Conservation (phyloP, 192 early-diverging fungal genomes). For the Coemansia sp. region DNA sequence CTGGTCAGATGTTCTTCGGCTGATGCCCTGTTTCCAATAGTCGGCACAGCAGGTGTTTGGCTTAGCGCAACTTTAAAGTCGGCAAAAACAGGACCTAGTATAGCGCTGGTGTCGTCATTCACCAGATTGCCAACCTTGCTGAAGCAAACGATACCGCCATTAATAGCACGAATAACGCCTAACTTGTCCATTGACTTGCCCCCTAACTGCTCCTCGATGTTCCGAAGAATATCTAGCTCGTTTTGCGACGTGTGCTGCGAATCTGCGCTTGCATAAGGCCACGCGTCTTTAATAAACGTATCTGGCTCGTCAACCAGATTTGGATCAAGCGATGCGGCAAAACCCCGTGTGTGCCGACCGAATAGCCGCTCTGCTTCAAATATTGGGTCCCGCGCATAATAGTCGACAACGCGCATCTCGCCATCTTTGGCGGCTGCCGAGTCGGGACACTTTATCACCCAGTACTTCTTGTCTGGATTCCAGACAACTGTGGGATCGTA, state of each 20-base stretch:
- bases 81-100: not conserved
- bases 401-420: not conserved
- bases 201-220: not conserved
- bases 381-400: not conserved
- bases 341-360: constrained; percentile 20
- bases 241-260: not conserved
- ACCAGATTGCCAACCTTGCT: not conserved
- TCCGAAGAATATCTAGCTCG: not conserved
- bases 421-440: not conserved
- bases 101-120: not conserved
- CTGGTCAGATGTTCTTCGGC: not conserved
- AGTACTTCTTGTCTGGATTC: not conserved
- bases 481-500: constrained; percentile 10
- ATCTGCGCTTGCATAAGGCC: not conserved
- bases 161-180: not conserved
- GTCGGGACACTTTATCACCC: not conserved
- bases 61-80: not conserved
- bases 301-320: not conserved
- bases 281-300: constrained; percentile 14
- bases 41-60: no score
- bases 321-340: constrained; percentile 4
- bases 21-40: no score
- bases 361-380: constrained; percentile 8
- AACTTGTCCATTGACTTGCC: not conserved
- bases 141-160: not conserved